Evolutionary conservation across 441 rosid species (phyloP).

Genomic region (Gossypium gossypioides): DNA sequence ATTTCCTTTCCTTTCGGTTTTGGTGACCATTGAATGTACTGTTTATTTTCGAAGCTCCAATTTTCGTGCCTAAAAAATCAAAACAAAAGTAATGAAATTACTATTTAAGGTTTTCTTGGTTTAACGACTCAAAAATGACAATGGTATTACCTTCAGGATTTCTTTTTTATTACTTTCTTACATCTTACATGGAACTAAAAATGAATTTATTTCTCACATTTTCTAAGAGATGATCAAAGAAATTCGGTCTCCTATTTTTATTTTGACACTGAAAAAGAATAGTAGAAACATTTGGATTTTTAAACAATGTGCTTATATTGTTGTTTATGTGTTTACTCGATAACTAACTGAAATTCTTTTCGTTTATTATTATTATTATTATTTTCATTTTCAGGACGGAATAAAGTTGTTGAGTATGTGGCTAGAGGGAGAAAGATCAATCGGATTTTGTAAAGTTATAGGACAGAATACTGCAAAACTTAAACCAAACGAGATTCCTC

Average conservation of each 20-base stretch:
- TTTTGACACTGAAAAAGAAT: background rate
- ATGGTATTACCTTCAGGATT: background rate
- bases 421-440: slow-evolving; percentile 69
- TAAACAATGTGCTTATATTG: background rate
- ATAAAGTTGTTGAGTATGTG: slow-evolving; percentile 72
- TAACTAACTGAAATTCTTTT: background rate
- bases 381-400: slow-evolving; percentile 47
- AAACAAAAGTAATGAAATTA: background rate
- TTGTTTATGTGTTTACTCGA: background rate
- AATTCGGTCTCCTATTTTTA: background rate
- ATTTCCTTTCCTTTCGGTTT: background rate
- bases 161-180: background rate
- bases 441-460: slow-evolving; percentile 55
- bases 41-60: background rate
- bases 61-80: background rate
- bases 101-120: background rate
- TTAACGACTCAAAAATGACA: background rate
- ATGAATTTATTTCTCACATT: background rate
- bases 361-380: background rate
- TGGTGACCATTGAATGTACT: background rate
- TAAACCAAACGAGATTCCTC: slow-evolving; percentile 57
- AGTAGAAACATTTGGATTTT: background rate
- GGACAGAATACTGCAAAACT: slow-evolving; percentile 60
- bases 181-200: background rate
- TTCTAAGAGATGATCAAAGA: background rate